phyloP scores from a whole-genome alignment of 2,329 filamentous ascomycete genomes.

The Aspergillus fijiensis region DNA sequence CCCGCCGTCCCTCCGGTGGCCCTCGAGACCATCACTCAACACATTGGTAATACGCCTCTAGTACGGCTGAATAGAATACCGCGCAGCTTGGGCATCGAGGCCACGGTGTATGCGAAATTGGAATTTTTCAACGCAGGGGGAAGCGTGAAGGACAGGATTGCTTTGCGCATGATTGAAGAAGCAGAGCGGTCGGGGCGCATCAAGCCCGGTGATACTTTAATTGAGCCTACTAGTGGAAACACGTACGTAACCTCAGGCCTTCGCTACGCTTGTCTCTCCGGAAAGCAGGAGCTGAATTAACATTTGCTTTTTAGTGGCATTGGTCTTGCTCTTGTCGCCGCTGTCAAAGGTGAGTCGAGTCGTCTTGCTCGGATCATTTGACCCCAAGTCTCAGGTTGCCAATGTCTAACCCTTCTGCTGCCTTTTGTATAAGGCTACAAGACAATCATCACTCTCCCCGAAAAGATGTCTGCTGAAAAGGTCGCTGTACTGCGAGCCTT shows the following conservation, averaged over 20 bases:
- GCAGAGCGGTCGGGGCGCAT: constrained; percentile 89
- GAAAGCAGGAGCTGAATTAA: background rate
- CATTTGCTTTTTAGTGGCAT: constrained; percentile 61
- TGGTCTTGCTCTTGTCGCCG: constrained; percentile 86
- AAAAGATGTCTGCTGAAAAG: constrained; percentile 99
- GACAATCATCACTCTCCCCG: constrained; percentile 96
- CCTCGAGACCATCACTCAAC: constrained; percentile 71
- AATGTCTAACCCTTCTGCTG: background rate
- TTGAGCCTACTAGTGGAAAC: constrained; percentile 97
- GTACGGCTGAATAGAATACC: constrained; percentile 92
- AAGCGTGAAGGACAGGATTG: constrained; percentile 93
- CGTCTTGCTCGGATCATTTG: background rate
- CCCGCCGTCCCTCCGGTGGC: constrained; percentile 55
- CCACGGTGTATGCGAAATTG: constrained; percentile 84
- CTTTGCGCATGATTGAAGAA: constrained; percentile 94
- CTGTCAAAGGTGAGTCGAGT: constrained; percentile 67
- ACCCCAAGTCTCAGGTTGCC: constrained; percentile 1
- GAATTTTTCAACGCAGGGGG: constrained; percentile 94
- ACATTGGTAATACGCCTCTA: constrained; percentile 95
- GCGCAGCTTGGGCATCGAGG: constrained; percentile 83
- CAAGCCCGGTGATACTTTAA: constrained; percentile 94
- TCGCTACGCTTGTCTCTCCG: background rate
- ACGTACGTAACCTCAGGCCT: constrained; percentile 52
- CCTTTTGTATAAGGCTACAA: constrained; percentile 65
- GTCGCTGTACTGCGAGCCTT: constrained; percentile 91